A percentile compares a stretch with the other conserved stretches of the same genome.
These are phyloP conservation scores for Berberis vulgaris DNA, from an alignment of 164 flowering plant genomes.

Conservation along the genomic window DNA sequence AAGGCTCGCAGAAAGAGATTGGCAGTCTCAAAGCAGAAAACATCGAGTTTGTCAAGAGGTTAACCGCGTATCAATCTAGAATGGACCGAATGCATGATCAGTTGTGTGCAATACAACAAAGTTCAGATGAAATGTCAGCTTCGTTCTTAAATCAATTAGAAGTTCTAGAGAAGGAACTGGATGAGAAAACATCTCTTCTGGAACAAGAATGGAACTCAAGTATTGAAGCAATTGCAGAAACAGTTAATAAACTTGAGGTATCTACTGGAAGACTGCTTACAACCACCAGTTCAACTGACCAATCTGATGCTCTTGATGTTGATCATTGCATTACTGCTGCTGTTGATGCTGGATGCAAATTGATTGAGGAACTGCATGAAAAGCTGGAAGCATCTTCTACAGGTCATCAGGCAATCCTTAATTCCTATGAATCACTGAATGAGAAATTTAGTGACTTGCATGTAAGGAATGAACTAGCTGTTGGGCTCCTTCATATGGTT, in stretches of 20 bases:
- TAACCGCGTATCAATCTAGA: slow-evolving; percentile 29
- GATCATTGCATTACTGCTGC: slow-evolving; percentile 26
- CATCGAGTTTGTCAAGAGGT: slow-evolving; percentile 27
- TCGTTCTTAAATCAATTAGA: slow-evolving; percentile 28
- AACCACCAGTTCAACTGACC: slow-evolving; percentile 9
- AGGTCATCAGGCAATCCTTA: slow-evolving; percentile 27
- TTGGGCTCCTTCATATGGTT: slow-evolving; percentile 29
- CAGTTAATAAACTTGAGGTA: slow-evolving; percentile 40
- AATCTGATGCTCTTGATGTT: slow-evolving; percentile 18
- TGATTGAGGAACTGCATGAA: slow-evolving; percentile 40
- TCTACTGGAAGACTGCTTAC: slow-evolving; percentile 13
- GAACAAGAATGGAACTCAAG: slow-evolving; percentile 45
- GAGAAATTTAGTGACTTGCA: slow-evolving; percentile 31
- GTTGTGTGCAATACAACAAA: slow-evolving; percentile 28
- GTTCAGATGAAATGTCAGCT: slow-evolving; percentile 32
- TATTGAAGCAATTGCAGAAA: slow-evolving; percentile 28
- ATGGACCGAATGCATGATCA: slow-evolving; percentile 37
- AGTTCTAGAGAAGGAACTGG: slow-evolving; percentile 36
- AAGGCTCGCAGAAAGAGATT: slow-evolving; percentile 24
- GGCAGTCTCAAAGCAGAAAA: slow-evolving; percentile 27
- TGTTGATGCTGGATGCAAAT: slow-evolving; percentile 39
- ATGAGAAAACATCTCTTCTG: slow-evolving; percentile 25
- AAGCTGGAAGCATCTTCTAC: slow-evolving; percentile 40
- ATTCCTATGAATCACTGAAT: slow-evolving; percentile 29
- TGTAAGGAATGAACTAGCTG: slow-evolving; percentile 33